These are phyloP conservation scores for Boletus edulis DNA, from an alignment of 768 basidiomycete genomes.

Conservation along the genomic window DNA sequence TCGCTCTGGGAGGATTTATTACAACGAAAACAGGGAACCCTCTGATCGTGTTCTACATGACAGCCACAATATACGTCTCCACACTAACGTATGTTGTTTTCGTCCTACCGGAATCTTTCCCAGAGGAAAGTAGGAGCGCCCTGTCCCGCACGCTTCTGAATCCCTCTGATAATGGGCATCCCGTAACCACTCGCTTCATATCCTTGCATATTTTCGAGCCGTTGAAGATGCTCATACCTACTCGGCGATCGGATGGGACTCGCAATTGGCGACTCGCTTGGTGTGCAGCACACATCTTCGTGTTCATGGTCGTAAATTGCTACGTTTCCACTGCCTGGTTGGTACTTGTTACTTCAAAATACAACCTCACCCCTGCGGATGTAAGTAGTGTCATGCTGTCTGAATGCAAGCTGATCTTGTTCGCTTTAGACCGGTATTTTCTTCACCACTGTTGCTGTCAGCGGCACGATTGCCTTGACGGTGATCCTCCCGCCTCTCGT, in stretches of 20 bases:
- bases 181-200: background rate
- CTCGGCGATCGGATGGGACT: slow-evolving; percentile 12
- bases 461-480: slow-evolving; percentile 13
- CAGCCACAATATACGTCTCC: slow-evolving; percentile 6
- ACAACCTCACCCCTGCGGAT: slow-evolving; percentile 25
- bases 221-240: slow-evolving; percentile 23
- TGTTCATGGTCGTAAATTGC: slow-evolving; percentile 10
- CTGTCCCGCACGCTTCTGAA: slow-evolving; percentile 6
- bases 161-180: background rate
- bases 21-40: slow-evolving; percentile 25
- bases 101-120: slow-evolving; percentile 32
- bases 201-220: slow-evolving; percentile 19
- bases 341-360: slow-evolving; percentile 23
- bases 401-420: background rate
- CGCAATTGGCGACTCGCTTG: slow-evolving; percentile 30
- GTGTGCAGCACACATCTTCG: slow-evolving; percentile 27
- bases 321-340: slow-evolving; percentile 18
- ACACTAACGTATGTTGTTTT: slow-evolving; percentile 18
- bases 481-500: slow-evolving; percentile 23
- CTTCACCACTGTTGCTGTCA: slow-evolving; percentile 15
- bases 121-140: slow-evolving; percentile 18
- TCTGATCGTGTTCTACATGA: slow-evolving; percentile 22
- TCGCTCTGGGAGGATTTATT: slow-evolving; percentile 27
- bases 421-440: slow-evolving; percentile 27
- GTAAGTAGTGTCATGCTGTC: slow-evolving; percentile 7